Percentiles rank a stretch among this genome's conserved stretches.
Evolutionary conservation across 345 rosid genomes (phyloP).

Genomic region (Salix suchowensis): DNA sequence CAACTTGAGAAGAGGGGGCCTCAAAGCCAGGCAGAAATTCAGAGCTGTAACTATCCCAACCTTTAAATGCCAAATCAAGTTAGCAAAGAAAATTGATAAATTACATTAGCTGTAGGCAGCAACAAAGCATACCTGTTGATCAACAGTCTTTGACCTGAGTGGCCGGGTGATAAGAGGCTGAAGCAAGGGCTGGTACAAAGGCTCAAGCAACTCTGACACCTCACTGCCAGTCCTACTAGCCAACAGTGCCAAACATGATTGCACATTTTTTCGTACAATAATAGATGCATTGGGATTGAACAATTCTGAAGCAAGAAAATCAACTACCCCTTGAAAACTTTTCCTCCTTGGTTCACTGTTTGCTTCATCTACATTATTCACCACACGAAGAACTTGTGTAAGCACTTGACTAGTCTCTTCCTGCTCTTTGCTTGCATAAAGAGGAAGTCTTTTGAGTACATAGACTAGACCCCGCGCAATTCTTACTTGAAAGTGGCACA

Average conservation of each 20-base stretch:
- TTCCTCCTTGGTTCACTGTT: slow-evolving; percentile 85
- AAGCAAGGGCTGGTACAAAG: slow-evolving; percentile 73
- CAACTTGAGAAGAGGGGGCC: slow-evolving; percentile 96
- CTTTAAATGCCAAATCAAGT: slow-evolving; percentile 40
- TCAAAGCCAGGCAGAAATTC: slow-evolving; percentile 90
- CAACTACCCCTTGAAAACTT: slow-evolving; percentile 93
- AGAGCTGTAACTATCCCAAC: slow-evolving; percentile 95
- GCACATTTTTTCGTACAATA: slow-evolving; percentile 89
- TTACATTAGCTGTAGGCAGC: neutral
- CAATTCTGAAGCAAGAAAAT: slow-evolving; percentile 88
- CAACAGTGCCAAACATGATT: slow-evolving; percentile 88
- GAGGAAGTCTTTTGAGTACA: slow-evolving; percentile 88
- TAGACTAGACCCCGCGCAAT: slow-evolving; percentile 84
- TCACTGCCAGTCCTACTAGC: slow-evolving; percentile 99
- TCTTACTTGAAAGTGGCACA: slow-evolving; percentile 84
- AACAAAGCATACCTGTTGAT: slow-evolving; percentile 69
- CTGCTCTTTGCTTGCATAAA: slow-evolving; percentile 90
- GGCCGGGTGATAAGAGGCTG: slow-evolving; percentile 91
- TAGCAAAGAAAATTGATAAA: slow-evolving; percentile 16
- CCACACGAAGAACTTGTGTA: slow-evolving; percentile 94
- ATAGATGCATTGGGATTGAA: slow-evolving; percentile 85
- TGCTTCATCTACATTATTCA: slow-evolving; percentile 92
- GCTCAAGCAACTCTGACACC: slow-evolving; percentile 93
- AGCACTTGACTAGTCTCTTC: slow-evolving; percentile 99
- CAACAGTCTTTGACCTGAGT: slow-evolving; percentile 87